Evolutionary conservation across 2,329 filamentous ascomycete species (phyloP), one percentile per base, ranked within the genome.

Genomic region (Fusarium sulawesiense): DNA sequence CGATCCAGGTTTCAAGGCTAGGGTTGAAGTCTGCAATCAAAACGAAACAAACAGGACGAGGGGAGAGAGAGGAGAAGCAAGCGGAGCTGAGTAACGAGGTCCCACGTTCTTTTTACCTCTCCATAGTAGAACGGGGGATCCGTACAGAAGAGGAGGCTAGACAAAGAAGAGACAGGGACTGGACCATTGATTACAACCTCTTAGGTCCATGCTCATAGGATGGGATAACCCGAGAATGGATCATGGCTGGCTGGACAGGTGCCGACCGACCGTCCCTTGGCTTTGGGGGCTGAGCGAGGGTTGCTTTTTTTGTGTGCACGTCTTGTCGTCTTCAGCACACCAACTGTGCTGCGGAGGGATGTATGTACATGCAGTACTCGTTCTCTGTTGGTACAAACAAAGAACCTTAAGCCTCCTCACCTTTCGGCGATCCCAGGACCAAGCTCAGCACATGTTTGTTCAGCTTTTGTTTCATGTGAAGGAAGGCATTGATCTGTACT

Each of bases 41-140:
- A 53, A 60, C 55, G 30, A 62, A 55, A 55, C 47, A 55, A 29
- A 20, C 45, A 9, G 56, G 46, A 55, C 59, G 20, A 62, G 41
- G 40, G 27, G 27, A 51, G 56, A 48, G 45, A 44, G 59, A 51
- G 49, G 61, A 50, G 53, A 50, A 50, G 57, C 60, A 48, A 51
- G 42, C 32, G 40, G 56, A 71, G 68, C 71, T 69, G 64, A 72
- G 62, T 73, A 70, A 74, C 60, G 70, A 60, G 68, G 30, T 37
- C 60, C 45, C 60, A 64, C 37, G 60, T 64, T 64, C 56, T 56
- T 62, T 68, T 65, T 58, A 64, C 42, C 51, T 53, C 41, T 18
- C 48, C 37, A 41, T 44, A 48, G 45, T 53, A 58, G 25, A 53
- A 62, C 32, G 59, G 44, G 37, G 41, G 40, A 27, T 40, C 57